Conservation (phyloP, 345 rosid species). For the Camelina laxa region DNA sequence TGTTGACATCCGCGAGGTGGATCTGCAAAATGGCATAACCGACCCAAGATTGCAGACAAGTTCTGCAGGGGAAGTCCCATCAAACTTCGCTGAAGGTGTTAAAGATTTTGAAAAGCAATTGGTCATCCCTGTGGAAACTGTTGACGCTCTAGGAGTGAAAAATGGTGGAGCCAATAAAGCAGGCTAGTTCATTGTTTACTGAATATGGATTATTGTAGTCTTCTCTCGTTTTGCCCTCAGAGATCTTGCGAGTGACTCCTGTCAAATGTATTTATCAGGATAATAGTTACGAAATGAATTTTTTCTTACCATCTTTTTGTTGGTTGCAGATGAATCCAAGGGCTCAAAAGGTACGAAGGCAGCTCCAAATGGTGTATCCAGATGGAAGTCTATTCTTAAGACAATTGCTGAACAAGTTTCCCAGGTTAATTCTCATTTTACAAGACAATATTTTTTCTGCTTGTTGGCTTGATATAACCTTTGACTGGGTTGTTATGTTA, state of each 20-base stretch:
- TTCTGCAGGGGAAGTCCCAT: slow-evolving; percentile 51
- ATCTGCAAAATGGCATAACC: slow-evolving; percentile 61
- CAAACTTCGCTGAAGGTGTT: slow-evolving; percentile 69
- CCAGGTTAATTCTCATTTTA: slow-evolving; percentile 34
- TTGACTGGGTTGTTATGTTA: slow-evolving; percentile 11
- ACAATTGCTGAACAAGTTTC: slow-evolving; percentile 45
- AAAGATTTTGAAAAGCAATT: slow-evolving; percentile 67
- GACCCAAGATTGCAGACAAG: slow-evolving; percentile 53
- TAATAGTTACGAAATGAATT: slow-evolving; percentile 10
- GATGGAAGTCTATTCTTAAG: slow-evolving; percentile 47
- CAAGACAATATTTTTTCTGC: neutral
- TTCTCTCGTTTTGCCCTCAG: slow-evolving; percentile 41
- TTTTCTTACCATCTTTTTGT: slow-evolving; percentile 9
- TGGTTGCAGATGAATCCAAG: slow-evolving; percentile 35
- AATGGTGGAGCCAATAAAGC: slow-evolving; percentile 53
- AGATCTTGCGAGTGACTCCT: slow-evolving; percentile 3
- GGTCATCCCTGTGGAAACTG: slow-evolving; percentile 56
- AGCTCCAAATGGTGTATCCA: slow-evolving; percentile 45
- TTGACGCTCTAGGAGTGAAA: slow-evolving; percentile 50
- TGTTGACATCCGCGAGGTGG: slow-evolving; percentile 68
- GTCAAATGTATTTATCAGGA: neutral
- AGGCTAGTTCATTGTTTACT: slow-evolving; percentile 51
- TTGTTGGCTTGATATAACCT: slow-evolving; percentile 8
- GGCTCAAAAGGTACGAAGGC: slow-evolving; percentile 39
- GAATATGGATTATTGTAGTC: slow-evolving; percentile 51